phyloP scores from a whole-genome alignment of 2,329 filamentous ascomycete genomes.

The Pseudogymnoascus sp. region DNA sequence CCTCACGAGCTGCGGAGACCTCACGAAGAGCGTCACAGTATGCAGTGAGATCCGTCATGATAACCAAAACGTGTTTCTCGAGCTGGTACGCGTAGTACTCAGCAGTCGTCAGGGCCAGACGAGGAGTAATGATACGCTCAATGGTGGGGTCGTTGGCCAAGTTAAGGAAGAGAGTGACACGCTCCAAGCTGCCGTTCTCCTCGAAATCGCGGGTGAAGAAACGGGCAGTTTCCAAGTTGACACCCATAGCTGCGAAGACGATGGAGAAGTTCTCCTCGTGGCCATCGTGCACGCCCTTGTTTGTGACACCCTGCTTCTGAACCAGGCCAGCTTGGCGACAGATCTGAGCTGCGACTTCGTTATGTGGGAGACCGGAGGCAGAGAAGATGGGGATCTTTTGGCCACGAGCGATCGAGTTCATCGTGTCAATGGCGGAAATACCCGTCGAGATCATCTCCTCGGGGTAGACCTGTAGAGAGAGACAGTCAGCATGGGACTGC shows the following conservation, averaged over 20 bases:
- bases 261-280: conserved; percentile 99
- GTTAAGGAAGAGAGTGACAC: conserved; percentile 95
- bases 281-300: conserved; percentile 91
- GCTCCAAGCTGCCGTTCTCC: conserved; percentile 97
- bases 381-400: conserved; percentile 99
- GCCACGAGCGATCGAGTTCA: conserved; percentile 95
- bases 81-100: conserved; percentile 99
- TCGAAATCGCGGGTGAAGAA: conserved; percentile 99
- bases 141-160: conserved; percentile 98
- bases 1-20: conserved; percentile 94
- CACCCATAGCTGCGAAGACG: conserved; percentile 99
- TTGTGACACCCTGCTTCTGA: conserved; percentile 62
- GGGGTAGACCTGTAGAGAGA: conserved; percentile 67
- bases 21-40: conserved; percentile 99
- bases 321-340: conserved; percentile 94
- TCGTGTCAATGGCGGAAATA: conserved; percentile 98
- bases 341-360: conserved; percentile 98
- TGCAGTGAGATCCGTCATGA: conserved; percentile 92
- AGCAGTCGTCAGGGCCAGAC: conserved; percentile 93
- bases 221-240: conserved; percentile 96
- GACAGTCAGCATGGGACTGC: background rate
- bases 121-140: conserved; percentile 98
- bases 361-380: conserved; percentile 93
- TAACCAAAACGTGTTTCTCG: conserved; percentile 98
- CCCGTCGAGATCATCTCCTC: conserved; percentile 99